Conservation (phyloP, 192 early-diverging fungal genomes). For the Ramicandelaber brevisporus region DNA sequence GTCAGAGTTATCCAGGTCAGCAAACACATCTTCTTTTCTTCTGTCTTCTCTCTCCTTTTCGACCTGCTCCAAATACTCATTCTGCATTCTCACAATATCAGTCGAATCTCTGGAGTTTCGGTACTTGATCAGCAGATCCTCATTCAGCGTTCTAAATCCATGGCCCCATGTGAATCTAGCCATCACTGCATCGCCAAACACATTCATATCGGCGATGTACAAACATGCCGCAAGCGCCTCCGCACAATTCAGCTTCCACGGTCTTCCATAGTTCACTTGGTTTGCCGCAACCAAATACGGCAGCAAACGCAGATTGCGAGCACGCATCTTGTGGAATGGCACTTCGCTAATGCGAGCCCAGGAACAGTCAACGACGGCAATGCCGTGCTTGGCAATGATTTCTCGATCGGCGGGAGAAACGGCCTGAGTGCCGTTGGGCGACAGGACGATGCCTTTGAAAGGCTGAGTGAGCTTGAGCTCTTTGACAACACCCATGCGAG, state of each 20-base stretch:
- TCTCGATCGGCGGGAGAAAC: constrained; percentile 67
- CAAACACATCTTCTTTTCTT: too few species aligned
- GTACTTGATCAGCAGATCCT: constrained; percentile 52
- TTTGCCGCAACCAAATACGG: constrained; percentile 92
- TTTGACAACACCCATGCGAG: constrained; percentile 50
- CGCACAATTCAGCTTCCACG: constrained; percentile 89
- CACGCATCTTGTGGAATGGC: constrained; percentile 68
- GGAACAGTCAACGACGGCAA: constrained; percentile 89
- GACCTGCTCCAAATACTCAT: constrained; percentile 50
- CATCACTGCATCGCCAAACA: constrained; percentile 47
- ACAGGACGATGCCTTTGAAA: constrained; percentile 77
- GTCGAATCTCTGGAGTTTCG: constrained; percentile 40
- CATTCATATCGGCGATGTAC: constrained; percentile 60
- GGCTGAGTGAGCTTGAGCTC: constrained; percentile 53
- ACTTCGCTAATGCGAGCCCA: constrained; percentile 91
- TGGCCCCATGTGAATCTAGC: constrained; percentile 89
- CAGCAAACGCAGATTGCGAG: constrained; percentile 66
- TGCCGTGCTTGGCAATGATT: constrained; percentile 47
- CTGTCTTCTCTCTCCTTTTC: constrained; percentile 31
- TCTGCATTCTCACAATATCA: constrained; percentile 49
- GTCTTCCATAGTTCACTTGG: constrained; percentile 91
- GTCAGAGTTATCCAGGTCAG: too few species aligned
- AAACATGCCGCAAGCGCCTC: constrained; percentile 90
- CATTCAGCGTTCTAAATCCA: constrained; percentile 74
- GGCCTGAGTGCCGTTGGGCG: constrained; percentile 61